Evolutionary conservation across 176 grass and related monocot genomes (phyloP), one percentile per base, ranked within the genome.

Genomic region (Eleusine coracana): DNA sequence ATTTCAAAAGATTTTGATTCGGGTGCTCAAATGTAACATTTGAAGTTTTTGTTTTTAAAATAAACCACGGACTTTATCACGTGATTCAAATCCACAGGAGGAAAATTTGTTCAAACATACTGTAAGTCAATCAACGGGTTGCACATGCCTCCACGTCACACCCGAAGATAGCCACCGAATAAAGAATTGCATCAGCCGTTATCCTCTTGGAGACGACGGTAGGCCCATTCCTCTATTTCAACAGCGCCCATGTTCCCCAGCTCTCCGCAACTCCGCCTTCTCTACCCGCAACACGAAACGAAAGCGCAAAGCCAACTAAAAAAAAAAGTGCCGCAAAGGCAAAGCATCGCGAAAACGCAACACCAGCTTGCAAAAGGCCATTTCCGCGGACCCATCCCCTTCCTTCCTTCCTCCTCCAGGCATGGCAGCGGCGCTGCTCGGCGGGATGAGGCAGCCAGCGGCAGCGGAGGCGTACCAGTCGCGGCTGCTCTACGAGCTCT

Each of bases 401-500:
- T 12, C 27, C 87, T 10, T 39, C 82, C 7, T 20, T 39, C 69
- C 6, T 46, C 51, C 14, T 9, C 21, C 38, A 66, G 73, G 70
- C 70, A 11, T 61, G 42, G 3, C 62, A 39, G 77, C 84, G 62
- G 21, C 17, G 58, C 42, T 82, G 54, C 38, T 62, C 41, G 55
- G 50, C 28, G 66, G n/a, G 71, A 89, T 82, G 86, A 93, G 87
- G 79, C 14, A 75, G 70, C 14, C 80, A 71, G 44, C 78, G 80
- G 49, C 70, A 39, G 45, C 40, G 82, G 82, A 90, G 60, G 74
- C 75, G 60, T 70, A 86, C 23, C 83, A 82, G 66, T 95, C 96
- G 81, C 74, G 85, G n/a, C 82, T 91, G 63, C 75, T 98, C 56
- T 90, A 63, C 79, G 96, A 98, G 85, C 87, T 98, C 1, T 93